A percentile compares a stretch with the other conserved stretches of the same genome.
Evolutionary conservation across 2,329 filamentous ascomycete species (phyloP).

Genomic region (Diaporthe citriasiana): DNA sequence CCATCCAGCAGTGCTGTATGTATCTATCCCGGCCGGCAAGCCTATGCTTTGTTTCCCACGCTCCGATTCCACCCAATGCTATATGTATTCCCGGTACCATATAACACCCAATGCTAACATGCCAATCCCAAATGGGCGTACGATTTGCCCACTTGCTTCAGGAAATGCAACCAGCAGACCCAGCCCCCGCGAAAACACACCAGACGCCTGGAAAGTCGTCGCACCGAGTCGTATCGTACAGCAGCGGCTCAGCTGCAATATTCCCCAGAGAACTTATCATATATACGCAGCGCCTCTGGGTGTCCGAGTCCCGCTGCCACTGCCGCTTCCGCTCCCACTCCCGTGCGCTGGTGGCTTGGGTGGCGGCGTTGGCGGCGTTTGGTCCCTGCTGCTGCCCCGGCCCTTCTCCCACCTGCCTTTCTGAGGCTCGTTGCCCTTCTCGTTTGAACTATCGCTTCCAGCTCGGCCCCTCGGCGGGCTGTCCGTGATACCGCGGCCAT

Average conservation of each 20-base stretch:
- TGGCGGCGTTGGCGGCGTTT: slow-evolving; percentile 34
- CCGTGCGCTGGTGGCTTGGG: slow-evolving; percentile 38
- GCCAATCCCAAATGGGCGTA: not conserved
- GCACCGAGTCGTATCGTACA: slow-evolving; percentile 18
- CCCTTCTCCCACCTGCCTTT: slow-evolving; percentile 48
- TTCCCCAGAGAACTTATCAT: not conserved
- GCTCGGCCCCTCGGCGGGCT: slow-evolving; percentile 49
- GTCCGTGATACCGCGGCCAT: slow-evolving; percentile 59
- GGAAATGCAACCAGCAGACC: slow-evolving; percentile 19
- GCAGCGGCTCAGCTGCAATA: slow-evolving; percentile 5
- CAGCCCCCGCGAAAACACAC: not conserved
- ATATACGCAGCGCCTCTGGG: slow-evolving; percentile 23
- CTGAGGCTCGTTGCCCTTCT: slow-evolving; percentile 48
- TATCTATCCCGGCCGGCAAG: slow-evolving; percentile 13
- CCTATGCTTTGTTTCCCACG: slow-evolving; percentile 10
- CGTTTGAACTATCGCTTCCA: slow-evolving; percentile 46
- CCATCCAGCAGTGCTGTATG: slow-evolving; percentile 6
- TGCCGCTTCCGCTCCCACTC: slow-evolving; percentile 15
- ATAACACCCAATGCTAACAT: slow-evolving; percentile 24
- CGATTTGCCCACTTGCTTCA: not conserved
- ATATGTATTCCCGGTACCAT: slow-evolving; percentile 7
- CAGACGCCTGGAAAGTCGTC: slow-evolving; percentile 17
- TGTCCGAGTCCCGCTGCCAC: slow-evolving; percentile 23
- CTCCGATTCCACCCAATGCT: slow-evolving; percentile 2
- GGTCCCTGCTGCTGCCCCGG: slow-evolving; percentile 40